Evolutionary conservation across 176 grass and related monocot species (phyloP).

Genomic region (Dendrocalamus sinicus): DNA sequence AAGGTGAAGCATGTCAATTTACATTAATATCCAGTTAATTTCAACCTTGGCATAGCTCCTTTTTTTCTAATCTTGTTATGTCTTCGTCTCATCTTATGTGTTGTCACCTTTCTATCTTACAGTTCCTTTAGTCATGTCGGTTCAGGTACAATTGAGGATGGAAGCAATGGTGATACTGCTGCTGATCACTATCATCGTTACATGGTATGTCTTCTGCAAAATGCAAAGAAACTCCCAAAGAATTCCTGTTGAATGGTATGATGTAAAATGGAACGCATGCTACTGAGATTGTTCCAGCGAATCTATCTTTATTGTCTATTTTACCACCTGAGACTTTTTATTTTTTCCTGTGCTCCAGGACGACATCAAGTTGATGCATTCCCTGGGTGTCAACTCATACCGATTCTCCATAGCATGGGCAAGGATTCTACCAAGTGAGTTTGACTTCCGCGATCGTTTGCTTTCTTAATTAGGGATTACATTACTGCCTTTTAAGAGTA

Average conservation of each 20-base stretch:
- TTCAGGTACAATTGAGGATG: conserved; percentile 58
- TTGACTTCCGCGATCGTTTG: not conserved
- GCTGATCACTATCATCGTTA: conserved; percentile 76
- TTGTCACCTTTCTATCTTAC: too few relatives aligned
- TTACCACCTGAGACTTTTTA: not conserved
- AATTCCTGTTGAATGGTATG: not conserved
- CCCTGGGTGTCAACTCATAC: conserved; percentile 68
- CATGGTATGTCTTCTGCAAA: conserved; percentile 38
- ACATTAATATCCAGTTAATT: not conserved
- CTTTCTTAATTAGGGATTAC: not conserved
- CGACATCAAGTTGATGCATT: conserved; percentile 59
- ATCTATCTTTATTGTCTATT: not conserved
- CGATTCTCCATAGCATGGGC: conserved; percentile 82
- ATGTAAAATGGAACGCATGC: not conserved
- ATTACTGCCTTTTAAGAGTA: not conserved
- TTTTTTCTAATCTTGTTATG: not conserved
- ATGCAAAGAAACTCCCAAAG: not conserved
- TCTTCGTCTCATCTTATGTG: not conserved
- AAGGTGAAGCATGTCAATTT: conserved; percentile 24
- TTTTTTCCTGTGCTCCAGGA: conserved; percentile 41
- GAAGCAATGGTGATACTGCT: conserved; percentile 60
- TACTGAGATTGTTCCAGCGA: not conserved
- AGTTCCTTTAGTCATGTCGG: not conserved
- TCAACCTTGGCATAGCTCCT: not conserved
- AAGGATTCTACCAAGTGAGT: conserved; percentile 72